Conservation (phyloP, 306 rosid genomes). For the Glycine soja region DNA sequence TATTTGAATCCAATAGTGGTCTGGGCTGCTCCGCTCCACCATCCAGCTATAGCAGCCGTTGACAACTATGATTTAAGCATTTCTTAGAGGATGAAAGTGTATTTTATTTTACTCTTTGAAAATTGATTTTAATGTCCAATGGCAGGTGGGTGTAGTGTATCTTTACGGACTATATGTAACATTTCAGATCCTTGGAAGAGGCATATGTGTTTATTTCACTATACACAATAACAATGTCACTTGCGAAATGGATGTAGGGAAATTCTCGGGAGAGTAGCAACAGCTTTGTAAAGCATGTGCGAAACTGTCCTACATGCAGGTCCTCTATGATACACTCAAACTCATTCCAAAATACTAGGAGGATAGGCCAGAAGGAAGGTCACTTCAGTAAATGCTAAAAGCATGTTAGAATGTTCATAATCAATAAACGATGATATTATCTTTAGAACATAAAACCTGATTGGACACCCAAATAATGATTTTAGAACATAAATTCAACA, state of each 20-base stretch:
- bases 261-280: slow-evolving; percentile 13
- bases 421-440: slow-evolving; percentile 19
- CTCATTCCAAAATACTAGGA: not conserved
- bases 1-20: no score
- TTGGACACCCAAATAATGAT: slow-evolving; percentile 19
- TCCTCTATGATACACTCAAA: slow-evolving; percentile 15
- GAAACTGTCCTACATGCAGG: slow-evolving; percentile 25
- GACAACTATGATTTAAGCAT: no score
- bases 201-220: not conserved
- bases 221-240: not conserved
- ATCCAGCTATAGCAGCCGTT: not conserved
- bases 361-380: slow-evolving; percentile 28
- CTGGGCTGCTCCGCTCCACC: no score
- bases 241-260: not conserved
- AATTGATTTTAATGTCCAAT: no score
- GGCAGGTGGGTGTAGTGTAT: no score
- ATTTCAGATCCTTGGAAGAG: slow-evolving; percentile 6
- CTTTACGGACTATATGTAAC: slow-evolving; percentile 2
- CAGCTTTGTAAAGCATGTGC: not conserved
- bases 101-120: no score
- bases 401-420: slow-evolving; percentile 26
- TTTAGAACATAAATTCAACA: slow-evolving; percentile 15
- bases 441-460: slow-evolving; percentile 8
- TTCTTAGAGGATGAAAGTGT: no score
- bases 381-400: slow-evolving; percentile 19